Percentiles rank a stretch among this genome's conserved stretches.
phyloP scores from a whole-genome alignment of 169 alveolate genomes.

The Eimeria necatrix region DNA sequence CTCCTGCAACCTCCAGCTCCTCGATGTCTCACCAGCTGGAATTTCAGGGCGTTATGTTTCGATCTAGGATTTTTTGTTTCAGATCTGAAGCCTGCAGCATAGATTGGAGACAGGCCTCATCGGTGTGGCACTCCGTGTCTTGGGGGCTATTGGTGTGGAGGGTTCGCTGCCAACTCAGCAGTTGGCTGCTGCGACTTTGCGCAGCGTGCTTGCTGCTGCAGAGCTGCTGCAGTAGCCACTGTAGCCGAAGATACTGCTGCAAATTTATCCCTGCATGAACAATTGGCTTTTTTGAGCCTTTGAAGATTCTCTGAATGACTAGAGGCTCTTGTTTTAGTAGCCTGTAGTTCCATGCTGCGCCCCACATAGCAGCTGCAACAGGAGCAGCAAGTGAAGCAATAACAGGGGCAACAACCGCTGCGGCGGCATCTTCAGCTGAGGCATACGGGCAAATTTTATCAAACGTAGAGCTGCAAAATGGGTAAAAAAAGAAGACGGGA shows the following conservation, averaged over 20 bases:
- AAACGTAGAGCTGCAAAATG: not conserved
- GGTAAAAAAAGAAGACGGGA: slow-evolving; percentile 28
- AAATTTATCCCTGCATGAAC: not conserved
- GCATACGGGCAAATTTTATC: not conserved
- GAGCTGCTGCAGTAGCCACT: not conserved
- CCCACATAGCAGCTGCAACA: slow-evolving; percentile 43
- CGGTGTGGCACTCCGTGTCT: not conserved
- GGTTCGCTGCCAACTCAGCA: not conserved
- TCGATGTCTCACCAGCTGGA: not conserved
- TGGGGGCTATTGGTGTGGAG: not conserved
- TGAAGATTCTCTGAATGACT: not conserved
- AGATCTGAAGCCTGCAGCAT: not conserved
- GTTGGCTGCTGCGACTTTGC: slow-evolving; percentile 59
- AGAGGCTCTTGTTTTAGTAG: not conserved
- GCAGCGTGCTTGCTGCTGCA: slow-evolving; percentile 26
- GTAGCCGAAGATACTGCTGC: not conserved
- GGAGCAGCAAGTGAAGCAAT: slow-evolving; percentile 8
- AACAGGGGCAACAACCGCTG: not conserved
- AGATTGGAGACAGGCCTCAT: not conserved
- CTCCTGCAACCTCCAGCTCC: not conserved
- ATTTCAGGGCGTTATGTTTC: not conserved
- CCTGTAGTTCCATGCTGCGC: not conserved
- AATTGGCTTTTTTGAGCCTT: not conserved
- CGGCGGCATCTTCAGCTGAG: not conserved
- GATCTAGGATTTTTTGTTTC: not conserved